A percentile compares a stretch with the other conserved stretches of the same genome.
Evolutionary conservation across 129 eudicot genomes (phyloP).

Genomic region (Smallanthus sonchifolius): DNA sequence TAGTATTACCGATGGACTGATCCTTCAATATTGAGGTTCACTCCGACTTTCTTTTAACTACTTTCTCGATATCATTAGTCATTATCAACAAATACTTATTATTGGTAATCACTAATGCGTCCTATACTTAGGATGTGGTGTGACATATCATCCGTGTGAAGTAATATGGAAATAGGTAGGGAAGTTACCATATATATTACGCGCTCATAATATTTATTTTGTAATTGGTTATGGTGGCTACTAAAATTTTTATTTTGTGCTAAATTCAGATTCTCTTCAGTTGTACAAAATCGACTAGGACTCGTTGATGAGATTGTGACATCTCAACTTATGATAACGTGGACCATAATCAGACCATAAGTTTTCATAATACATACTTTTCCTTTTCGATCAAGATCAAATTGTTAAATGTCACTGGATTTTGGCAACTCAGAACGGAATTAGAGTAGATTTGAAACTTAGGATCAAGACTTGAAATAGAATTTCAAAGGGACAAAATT

Average conservation of each 20-base stretch:
- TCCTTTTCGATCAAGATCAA: background rate
- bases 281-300: background rate
- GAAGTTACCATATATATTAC: background rate
- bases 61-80: too few species aligned
- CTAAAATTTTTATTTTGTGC: background rate
- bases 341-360: slow-evolving; percentile 21
- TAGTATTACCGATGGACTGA: too few species aligned
- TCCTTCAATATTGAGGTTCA: too few species aligned
- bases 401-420: background rate
- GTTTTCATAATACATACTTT: background rate
- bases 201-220: background rate
- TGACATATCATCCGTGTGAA: too few species aligned
- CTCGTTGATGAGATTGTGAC: slow-evolving; percentile 16
- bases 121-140: too few species aligned
- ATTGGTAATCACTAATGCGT: too few species aligned
- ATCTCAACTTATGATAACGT: slow-evolving; percentile 39
- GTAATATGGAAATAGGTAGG: background rate
- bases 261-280: background rate
- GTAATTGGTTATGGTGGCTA: background rate
- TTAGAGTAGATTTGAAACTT: too few species aligned
- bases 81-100: too few species aligned
- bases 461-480: too few species aligned
- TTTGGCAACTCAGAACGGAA: background rate
- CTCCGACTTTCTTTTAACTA: too few species aligned
- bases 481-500: too few species aligned